Percentiles rank a stretch among this genome's conserved stretches.
These are phyloP conservation scores for Fraxinus baroniana DNA, from an alignment of 305 asterid genomes.

Conservation along the genomic window DNA sequence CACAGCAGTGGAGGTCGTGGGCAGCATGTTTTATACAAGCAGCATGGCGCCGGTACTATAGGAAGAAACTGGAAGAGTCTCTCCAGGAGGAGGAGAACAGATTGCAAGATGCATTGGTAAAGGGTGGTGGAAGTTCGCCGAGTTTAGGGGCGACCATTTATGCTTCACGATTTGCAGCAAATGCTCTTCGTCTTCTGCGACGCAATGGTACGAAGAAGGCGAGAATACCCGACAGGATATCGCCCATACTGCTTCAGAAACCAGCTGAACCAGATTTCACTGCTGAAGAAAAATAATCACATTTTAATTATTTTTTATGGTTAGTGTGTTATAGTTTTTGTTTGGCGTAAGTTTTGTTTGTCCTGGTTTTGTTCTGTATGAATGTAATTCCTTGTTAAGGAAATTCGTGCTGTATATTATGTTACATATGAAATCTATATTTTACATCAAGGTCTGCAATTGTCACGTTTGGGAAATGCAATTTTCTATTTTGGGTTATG, in stretches of 20 bases:
- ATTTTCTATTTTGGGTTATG: not conserved
- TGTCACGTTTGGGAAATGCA: not conserved
- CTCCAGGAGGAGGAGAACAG: constrained; percentile 41
- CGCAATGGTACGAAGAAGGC: constrained; percentile 35
- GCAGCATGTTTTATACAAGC: constrained; percentile 52
- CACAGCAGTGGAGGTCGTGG: constrained; percentile 28
- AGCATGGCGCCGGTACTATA: constrained; percentile 41
- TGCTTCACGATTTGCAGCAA: constrained; percentile 49
- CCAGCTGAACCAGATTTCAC: constrained; percentile 45
- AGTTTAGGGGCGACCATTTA: constrained; percentile 49
- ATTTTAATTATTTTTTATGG: not conserved
- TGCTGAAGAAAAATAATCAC: constrained; percentile 27
- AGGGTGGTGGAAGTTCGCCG: constrained; percentile 36
- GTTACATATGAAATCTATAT: not conserved
- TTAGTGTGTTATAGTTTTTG: not conserved
- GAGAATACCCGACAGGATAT: constrained; percentile 36
- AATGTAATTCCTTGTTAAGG: not conserved
- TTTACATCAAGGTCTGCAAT: not conserved
- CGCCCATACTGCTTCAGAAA: constrained; percentile 25
- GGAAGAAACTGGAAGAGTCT: constrained; percentile 48
- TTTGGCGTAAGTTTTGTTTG: not conserved
- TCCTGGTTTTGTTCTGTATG: not conserved
- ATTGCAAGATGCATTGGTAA: constrained; percentile 37
- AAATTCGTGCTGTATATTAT: not conserved
- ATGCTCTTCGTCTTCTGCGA: constrained; percentile 40